phyloP scores from a whole-genome alignment of 148 eudicot genomes.

The Chenopodium album region DNA sequence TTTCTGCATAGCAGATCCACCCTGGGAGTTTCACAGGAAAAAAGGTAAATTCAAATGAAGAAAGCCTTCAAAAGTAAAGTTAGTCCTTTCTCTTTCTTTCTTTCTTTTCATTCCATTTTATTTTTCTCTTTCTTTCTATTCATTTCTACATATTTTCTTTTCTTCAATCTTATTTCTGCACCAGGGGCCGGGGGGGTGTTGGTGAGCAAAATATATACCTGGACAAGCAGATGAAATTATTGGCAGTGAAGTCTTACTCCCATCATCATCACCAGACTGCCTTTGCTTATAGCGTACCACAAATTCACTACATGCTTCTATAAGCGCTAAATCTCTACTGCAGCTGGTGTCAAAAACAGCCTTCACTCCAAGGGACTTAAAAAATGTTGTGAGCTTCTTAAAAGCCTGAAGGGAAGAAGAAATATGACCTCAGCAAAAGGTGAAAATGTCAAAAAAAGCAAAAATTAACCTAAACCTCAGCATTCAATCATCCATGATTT shows the following conservation, averaged over 20 bases:
- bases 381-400: conserved; percentile 80
- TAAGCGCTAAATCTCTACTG: conserved; percentile 83
- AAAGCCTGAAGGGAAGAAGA: conserved; percentile 51
- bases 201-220: conserved; percentile 42
- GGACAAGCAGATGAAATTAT: conserved; percentile 96
- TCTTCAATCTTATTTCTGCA: too few relatives aligned
- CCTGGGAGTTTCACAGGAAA: conserved; percentile 44
- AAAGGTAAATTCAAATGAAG: neutral
- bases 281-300: conserved; percentile 65
- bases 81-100: neutral
- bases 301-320: conserved; percentile 94
- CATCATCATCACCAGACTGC: conserved; percentile 38
- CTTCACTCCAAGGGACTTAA: conserved; percentile 91
- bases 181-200: neutral
- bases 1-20: conserved; percentile 99
- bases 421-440: neutral
- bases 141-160: too few relatives aligned
- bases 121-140: neutral
- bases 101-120: neutral
- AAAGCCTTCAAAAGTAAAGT: neutral
- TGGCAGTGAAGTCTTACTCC: conserved; percentile 52
- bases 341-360: conserved; percentile 91
- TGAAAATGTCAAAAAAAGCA: neutral
- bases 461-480: neutral
- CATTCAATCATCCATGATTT: neutral